Evolutionary conservation across 495 filamentous ascomycete genomes (phyloP).

Genomic region (Penicillium mononematosum): DNA sequence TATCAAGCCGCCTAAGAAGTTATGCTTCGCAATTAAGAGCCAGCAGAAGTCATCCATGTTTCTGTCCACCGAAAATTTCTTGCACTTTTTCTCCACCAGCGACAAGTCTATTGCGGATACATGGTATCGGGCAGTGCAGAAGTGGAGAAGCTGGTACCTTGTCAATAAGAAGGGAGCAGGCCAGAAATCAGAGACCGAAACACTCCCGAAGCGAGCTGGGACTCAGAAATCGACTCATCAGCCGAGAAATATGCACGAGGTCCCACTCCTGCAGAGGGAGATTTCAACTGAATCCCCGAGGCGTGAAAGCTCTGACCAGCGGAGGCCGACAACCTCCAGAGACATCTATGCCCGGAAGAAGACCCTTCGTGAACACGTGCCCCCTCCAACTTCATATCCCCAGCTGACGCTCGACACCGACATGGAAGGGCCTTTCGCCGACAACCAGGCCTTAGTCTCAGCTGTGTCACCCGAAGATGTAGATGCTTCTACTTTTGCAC

Average conservation of each 20-base stretch:
- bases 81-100: constrained; percentile 86
- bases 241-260: constrained; percentile 4
- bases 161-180: constrained; percentile 61
- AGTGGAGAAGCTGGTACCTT: constrained; percentile 88
- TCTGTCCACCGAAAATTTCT: constrained; percentile 74
- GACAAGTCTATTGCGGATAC: constrained; percentile 61
- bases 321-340: constrained; percentile 22
- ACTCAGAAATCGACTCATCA: constrained; percentile 41
- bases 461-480: constrained; percentile 21
- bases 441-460: constrained; percentile 16
- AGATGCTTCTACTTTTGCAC: constrained; percentile 52
- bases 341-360: constrained; percentile 37
- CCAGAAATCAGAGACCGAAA: constrained; percentile 32
- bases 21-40: constrained; percentile 87
- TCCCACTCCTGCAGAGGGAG: constrained; percentile 18
- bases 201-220: constrained; percentile 18
- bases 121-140: constrained; percentile 69
- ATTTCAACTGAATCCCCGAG: constrained; percentile 50
- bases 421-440: constrained; percentile 7
- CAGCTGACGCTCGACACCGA: constrained; percentile 36
- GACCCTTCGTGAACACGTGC: constrained; percentile 38
- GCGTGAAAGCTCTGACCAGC: constrained; percentile 18
- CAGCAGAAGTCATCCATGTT: constrained; percentile 91
- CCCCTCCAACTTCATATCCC: constrained; percentile 47
- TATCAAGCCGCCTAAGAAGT: constrained; percentile 71